phyloP scores from a whole-genome alignment of 352 stramenopile species.

The Phytopythium ostracodes region DNA sequence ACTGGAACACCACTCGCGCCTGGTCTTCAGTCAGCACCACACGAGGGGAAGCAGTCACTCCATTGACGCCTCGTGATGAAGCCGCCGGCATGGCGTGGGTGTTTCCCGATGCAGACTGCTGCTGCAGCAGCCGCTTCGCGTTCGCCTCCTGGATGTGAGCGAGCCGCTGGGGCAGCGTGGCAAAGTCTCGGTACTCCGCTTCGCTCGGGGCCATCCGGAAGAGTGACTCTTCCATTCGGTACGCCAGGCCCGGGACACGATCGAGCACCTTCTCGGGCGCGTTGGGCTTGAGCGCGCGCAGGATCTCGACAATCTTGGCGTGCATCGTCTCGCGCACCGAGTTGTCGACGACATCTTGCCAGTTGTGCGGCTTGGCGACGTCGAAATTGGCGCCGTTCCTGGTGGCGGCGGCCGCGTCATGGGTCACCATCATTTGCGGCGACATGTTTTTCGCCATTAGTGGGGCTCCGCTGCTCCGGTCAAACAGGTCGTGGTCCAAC shows the following conservation, averaged over 20 bases:
- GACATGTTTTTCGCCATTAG: constrained; percentile 5
- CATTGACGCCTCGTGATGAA: constrained; percentile 14
- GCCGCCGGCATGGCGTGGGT: not conserved
- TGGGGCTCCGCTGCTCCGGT: not conserved
- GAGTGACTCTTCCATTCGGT: constrained; percentile 94
- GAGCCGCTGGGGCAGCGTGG: constrained; percentile 92
- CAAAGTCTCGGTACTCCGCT: constrained; percentile 90
- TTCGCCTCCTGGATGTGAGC: constrained; percentile 78
- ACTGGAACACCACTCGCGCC: constrained; percentile 53
- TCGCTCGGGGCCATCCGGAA: constrained; percentile 78
- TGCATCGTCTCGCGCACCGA: constrained; percentile 42
- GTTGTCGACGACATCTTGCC: constrained; percentile 24
- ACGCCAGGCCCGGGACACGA: constrained; percentile 94
- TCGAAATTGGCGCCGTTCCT: constrained; percentile 7
- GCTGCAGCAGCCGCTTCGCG: constrained; percentile 56
- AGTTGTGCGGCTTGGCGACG: constrained; percentile 19
- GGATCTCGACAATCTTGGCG: constrained; percentile 84
- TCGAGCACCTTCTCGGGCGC: constrained; percentile 93
- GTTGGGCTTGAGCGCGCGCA: constrained; percentile 93
- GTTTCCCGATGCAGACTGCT: constrained; percentile 13
- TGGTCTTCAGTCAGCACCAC: constrained; percentile 57
- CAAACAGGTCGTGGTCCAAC: constrained; percentile 4
- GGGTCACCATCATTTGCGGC: constrained; percentile 10
- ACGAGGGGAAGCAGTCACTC: constrained; percentile 4
- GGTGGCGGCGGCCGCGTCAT: constrained; percentile 1